These are phyloP conservation scores for Serendipita vermifera DNA, from an alignment of 768 basidiomycete genomes.

Conservation along the genomic window DNA sequence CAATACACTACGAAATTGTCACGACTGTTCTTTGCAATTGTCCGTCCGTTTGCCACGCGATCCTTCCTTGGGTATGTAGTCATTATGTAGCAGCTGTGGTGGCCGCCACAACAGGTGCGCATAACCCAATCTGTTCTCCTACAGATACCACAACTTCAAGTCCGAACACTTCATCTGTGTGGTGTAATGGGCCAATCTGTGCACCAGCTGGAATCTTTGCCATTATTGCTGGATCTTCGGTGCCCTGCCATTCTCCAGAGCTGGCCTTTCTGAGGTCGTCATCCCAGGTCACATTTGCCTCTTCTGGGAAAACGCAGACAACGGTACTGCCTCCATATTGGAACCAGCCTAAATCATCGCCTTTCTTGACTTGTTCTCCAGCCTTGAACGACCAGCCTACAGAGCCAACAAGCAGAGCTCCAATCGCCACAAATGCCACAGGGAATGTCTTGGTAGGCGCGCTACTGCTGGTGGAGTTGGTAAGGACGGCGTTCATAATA, in stretches of 20 bases:
- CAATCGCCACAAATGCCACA: slow-evolving; percentile 61
- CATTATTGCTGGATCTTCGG: background rate
- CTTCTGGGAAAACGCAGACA: slow-evolving; percentile 45
- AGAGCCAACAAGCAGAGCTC: slow-evolving; percentile 69
- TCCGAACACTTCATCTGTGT: background rate
- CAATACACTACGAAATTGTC: too few species aligned
- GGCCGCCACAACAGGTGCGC: too few species aligned
- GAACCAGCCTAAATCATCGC: slow-evolving; percentile 47
- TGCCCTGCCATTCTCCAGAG: slow-evolving; percentile 4
- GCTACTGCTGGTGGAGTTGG: slow-evolving; percentile 24
- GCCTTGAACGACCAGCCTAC: slow-evolving; percentile 52
- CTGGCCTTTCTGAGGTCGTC: slow-evolving; percentile 13
- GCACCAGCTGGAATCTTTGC: background rate
- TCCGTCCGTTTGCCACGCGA: too few species aligned
- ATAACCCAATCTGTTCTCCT: slow-evolving; percentile 14
- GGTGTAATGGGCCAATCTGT: background rate
- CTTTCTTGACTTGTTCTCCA: slow-evolving; percentile 41
- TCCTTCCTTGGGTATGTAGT: too few species aligned
- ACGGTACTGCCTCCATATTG: slow-evolving; percentile 71
- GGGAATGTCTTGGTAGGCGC: slow-evolving; percentile 25
- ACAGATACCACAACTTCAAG: slow-evolving; percentile 13
- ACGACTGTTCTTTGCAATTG: too few species aligned
- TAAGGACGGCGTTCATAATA: slow-evolving; percentile 35
- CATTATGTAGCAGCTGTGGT: too few species aligned
- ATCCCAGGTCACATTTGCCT: slow-evolving; percentile 18